Percentiles rank a stretch among this genome's conserved stretches.
phyloP scores from a whole-genome alignment of 2,329 filamentous ascomycete species.

The Ceratocystis smalleyi region DNA sequence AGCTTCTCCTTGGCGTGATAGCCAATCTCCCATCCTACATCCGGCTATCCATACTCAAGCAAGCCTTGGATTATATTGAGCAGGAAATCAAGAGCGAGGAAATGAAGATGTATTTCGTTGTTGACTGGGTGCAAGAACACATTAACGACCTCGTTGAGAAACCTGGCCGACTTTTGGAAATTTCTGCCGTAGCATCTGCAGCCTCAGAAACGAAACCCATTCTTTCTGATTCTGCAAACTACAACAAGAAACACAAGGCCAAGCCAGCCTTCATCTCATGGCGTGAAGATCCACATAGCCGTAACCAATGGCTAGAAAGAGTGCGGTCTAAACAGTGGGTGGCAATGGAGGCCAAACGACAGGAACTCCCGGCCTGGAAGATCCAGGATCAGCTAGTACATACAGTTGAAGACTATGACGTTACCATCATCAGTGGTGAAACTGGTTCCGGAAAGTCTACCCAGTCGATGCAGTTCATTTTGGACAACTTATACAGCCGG shows the following conservation, averaged over 20 bases:
- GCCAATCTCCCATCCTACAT: constrained; percentile 77
- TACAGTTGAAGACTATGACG: constrained; percentile 61
- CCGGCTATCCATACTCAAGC: constrained; percentile 70
- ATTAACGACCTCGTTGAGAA: constrained; percentile 68
- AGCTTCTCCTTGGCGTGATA: constrained; percentile 52
- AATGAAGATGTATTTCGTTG: constrained; percentile 74
- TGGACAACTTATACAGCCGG: constrained; percentile 73
- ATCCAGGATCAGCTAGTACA: constrained; percentile 61
- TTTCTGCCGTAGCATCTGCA: constrained; percentile 61
- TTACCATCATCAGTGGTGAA: constrained; percentile 48
- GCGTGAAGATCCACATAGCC: constrained; percentile 34
- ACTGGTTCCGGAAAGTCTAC: constrained; percentile 28
- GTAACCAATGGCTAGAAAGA: constrained; percentile 49
- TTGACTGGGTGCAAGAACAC: constrained; percentile 82
- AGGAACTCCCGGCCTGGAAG: constrained; percentile 73
- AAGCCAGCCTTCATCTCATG: constrained; percentile 18
- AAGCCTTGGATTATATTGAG: constrained; percentile 55
- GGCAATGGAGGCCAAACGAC: constrained; percentile 50
- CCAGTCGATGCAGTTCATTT: constrained; percentile 86
- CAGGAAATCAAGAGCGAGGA: constrained; percentile 63
- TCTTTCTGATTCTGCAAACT: constrained; percentile 18
- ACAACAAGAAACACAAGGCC: constrained; percentile 19
- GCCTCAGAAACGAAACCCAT: constrained; percentile 36
- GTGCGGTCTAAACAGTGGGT: constrained; percentile 52
- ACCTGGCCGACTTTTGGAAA: constrained; percentile 69